Conservation (phyloP, 371 early-diverging fungal species). For the Mortierella sp. region DNA sequence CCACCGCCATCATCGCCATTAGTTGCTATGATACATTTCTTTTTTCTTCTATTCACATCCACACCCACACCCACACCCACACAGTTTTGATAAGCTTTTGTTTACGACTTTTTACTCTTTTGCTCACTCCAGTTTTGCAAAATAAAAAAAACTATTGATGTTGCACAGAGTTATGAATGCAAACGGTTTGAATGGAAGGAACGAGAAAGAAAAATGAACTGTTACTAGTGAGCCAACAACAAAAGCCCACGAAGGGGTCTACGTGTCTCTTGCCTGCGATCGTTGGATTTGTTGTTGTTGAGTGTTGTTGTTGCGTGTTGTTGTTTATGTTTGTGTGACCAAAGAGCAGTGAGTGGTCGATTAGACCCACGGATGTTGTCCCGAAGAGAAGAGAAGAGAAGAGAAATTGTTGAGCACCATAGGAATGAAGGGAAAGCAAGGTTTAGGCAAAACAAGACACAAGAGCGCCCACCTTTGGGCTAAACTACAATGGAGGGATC, state of each 20-base stretch:
- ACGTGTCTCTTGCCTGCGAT: too few species aligned
- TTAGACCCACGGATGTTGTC: conserved; percentile 11
- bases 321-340: conserved; percentile 1
- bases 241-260: neutral
- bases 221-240: neutral
- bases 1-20: conserved; percentile 45
- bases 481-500: too few species aligned
- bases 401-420: neutral
- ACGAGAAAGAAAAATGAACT: neutral
- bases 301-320: neutral
- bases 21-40: neutral
- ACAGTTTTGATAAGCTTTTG: neutral
- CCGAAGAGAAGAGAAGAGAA: neutral
- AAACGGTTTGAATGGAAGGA: neutral
- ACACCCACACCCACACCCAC: neutral
- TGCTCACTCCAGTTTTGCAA: neutral
- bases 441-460: too few species aligned
- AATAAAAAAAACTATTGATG: neutral
- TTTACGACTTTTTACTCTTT: neutral
- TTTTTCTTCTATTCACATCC: neutral
- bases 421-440: too few species aligned
- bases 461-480: too few species aligned
- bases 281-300: too few species aligned
- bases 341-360: neutral
- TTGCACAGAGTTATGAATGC: conserved; percentile 2